These are phyloP conservation scores for Verruconis gallopava DNA, from an alignment of 2,329 filamentous ascomycete species.

Conservation along the genomic window DNA sequence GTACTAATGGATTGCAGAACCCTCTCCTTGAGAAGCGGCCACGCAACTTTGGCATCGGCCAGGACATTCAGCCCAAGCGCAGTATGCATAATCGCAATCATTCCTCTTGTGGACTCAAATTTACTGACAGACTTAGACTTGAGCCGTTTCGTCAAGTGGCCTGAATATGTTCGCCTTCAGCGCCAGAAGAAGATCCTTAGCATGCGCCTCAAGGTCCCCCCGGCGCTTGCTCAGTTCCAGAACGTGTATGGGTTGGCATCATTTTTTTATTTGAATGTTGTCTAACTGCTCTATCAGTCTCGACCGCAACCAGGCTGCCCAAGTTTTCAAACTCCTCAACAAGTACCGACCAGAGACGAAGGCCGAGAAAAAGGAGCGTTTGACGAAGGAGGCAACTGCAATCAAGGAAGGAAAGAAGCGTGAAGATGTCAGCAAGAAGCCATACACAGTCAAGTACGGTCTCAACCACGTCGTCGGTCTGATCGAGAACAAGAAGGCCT, in stretches of 20 bases:
- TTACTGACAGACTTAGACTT: constrained; percentile 4
- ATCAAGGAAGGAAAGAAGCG: constrained; percentile 99
- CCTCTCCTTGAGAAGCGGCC: constrained; percentile 97
- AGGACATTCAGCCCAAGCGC: constrained; percentile 93
- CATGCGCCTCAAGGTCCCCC: constrained; percentile 95
- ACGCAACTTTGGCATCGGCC: constrained; percentile 96
- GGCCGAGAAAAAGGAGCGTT: constrained; percentile 99
- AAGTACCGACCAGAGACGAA: constrained; percentile 99
- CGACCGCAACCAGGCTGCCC: constrained; percentile 90
- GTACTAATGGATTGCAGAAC: constrained; percentile 49
- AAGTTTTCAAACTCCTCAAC: constrained; percentile 98
- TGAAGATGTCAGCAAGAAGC: constrained; percentile 99
- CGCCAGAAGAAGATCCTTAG: constrained; percentile 92
- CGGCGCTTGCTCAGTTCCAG: constrained; percentile 94
- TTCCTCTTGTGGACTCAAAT: constrained; percentile 36
- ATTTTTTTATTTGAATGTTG: constrained; percentile 33
- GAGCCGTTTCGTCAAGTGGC: constrained; percentile 85
- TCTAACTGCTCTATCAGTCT: constrained; percentile 21
- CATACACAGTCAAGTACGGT: constrained; percentile 98
- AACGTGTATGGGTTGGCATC: constrained; percentile 42
- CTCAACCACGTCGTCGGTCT: constrained; percentile 76
- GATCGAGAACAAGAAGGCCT: constrained; percentile 85
- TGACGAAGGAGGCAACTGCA: constrained; percentile 94
- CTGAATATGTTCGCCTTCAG: constrained; percentile 96
- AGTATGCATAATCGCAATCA: constrained; percentile 40